Conservation (phyloP, 2,329 filamentous ascomycete species). For the Aspergillus awamori region DNA sequence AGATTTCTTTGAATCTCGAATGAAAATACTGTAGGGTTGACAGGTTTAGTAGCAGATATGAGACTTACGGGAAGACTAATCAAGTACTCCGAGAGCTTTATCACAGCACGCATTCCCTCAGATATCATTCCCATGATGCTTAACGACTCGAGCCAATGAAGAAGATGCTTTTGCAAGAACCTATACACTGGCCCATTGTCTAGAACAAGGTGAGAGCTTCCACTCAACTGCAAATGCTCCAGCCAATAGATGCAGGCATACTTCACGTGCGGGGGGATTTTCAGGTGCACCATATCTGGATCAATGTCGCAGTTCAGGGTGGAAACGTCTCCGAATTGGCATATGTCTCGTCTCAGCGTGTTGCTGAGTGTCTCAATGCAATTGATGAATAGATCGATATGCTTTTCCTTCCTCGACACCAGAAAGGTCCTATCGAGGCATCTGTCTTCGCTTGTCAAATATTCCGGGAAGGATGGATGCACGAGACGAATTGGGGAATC, state of each 20-base stretch:
- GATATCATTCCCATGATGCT: too few relatives aligned
- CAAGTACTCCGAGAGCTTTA: too few relatives aligned
- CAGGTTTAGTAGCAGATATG: too few relatives aligned
- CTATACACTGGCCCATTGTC: neutral
- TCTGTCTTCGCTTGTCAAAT: neutral
- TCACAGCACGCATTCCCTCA: too few relatives aligned
- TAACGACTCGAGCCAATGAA: conserved; percentile 8
- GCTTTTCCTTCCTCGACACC: neutral
- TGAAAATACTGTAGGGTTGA: neutral
- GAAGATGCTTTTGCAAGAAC: conserved; percentile 3
- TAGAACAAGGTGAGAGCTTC: neutral
- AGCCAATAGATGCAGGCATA: conserved; percentile 12
- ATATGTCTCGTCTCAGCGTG: neutral
- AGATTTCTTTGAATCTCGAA: neutral
- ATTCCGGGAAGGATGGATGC: conserved; percentile 13
- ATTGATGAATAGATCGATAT: neutral
- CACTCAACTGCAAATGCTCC: neutral
- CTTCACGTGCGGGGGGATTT: neutral
- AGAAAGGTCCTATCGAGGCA: neutral
- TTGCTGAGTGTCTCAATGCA: neutral
- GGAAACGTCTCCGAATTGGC: neutral
- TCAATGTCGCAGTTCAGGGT: neutral
- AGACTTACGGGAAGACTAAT: too few relatives aligned
- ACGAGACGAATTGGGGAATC: neutral
- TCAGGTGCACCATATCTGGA: neutral